These are phyloP conservation scores for Hypomontagnella submonticulosa DNA, from an alignment of 495 filamentous ascomycete species.

Conservation along the genomic window DNA sequence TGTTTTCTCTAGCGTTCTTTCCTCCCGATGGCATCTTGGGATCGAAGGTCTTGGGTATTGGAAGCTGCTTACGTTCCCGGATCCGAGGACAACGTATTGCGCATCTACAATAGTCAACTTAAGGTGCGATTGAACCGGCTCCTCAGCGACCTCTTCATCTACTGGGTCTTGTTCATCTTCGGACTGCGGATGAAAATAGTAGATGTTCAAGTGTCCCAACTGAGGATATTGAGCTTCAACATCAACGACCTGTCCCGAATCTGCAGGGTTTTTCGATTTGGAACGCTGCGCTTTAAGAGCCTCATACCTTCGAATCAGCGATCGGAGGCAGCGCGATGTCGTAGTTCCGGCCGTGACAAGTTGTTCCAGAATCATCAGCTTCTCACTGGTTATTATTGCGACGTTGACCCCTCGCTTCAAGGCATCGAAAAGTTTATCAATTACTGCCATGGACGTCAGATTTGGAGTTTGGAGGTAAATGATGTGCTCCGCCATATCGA, in stretches of 20 bases:
- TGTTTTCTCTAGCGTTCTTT: no score
- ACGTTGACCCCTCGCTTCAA: slow-evolving; percentile 70
- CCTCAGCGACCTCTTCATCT: slow-evolving; percentile 39
- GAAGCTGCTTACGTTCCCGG: slow-evolving; percentile 64
- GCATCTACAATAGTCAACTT: slow-evolving; percentile 74
- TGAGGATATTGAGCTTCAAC: slow-evolving; percentile 48
- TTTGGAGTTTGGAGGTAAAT: slow-evolving; percentile 80
- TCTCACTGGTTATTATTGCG: slow-evolving; percentile 68
- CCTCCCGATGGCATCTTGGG: background rate
- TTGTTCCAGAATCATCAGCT: slow-evolving; percentile 80
- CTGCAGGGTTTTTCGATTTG: background rate
- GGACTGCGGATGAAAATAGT: slow-evolving; percentile 56
- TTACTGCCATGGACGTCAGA: slow-evolving; percentile 68
- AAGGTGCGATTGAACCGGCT: slow-evolving; percentile 75
- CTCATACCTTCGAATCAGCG: slow-evolving; percentile 60
- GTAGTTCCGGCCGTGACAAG: slow-evolving; percentile 74
- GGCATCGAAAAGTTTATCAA: slow-evolving; percentile 64
- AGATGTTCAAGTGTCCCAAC: slow-evolving; percentile 57
- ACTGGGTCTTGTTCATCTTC: background rate
- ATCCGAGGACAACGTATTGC: slow-evolving; percentile 70
- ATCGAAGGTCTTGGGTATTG: background rate
- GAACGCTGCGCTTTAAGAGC: slow-evolving; percentile 35
- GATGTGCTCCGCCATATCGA: slow-evolving; percentile 60
- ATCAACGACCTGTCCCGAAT: slow-evolving; percentile 26
- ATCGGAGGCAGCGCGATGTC: slow-evolving; percentile 66